Base-by-base conservation (phyloP, 495 filamentous ascomycete genomes). In the Bryoglossum gracile region DNA sequence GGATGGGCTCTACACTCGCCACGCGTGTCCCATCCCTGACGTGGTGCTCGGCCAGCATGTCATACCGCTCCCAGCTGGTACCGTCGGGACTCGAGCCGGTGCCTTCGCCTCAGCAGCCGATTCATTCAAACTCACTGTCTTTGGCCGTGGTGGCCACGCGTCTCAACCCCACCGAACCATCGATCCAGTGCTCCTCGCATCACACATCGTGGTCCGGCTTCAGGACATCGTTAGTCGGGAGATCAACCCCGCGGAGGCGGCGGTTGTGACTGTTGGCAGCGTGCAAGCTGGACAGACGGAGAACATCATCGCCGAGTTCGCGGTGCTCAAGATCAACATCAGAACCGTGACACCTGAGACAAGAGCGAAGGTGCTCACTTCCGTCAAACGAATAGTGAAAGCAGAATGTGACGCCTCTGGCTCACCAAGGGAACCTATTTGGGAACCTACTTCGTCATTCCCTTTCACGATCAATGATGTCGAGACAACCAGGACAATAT, bases 21-120 rank as follows among this genome's bases (percentile, higher is more conserved):
- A 72, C 49, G 63, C 52, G 18, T 56, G 70, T 33, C 71, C 72
- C 0, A 46, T 67, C 14, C 81, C 80, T 5, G 77, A 81, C 50
- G 49, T 80, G 8, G 70, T 77, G 0, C 62, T 84, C 14, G 76
- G 76, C 5, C 73, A 73, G 40, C 80, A 85, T 65, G 73, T 83
- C 2, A 64, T 70, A 55, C 56, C 68, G 1, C 43, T 53, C 8
- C 46, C 51, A 17, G 51, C 65, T 6, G 69, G 69, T 2, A 53
- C 35, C 14, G 64, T 75, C 40, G 65, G 64, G n/a, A 62, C 9
- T 65, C 56, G 66, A 17, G 58, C 65, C 1, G 77, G 75, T 0
- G 61, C 61, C 0, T 62, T 78, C 30, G 57, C 43, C 54, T 59
- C 64, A 0, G 67, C 68, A 0, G 68, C 64, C 0, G 72, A 78